Evolutionary conservation across 1,284 basidiomycete genomes (phyloP).

Genomic region (Pholiota adiposa): DNA sequence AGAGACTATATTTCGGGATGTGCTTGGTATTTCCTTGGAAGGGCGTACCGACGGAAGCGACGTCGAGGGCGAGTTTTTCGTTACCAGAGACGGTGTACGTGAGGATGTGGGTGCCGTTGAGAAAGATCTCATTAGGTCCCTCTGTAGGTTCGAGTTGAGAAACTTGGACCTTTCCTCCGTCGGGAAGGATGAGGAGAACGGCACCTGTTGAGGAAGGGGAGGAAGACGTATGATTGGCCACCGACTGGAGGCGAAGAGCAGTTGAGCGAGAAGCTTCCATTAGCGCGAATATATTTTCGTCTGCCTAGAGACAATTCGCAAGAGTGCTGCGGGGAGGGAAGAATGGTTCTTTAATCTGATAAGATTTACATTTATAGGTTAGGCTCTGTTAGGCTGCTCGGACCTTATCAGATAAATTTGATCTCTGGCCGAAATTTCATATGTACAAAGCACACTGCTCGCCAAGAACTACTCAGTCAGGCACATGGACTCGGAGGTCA

Average conservation of each 20-base stretch:
- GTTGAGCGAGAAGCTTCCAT: background rate
- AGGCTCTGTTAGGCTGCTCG: no score
- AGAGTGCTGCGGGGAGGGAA: background rate
- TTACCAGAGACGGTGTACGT: conserved; percentile 19
- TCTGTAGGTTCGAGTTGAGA: conserved; percentile 13
- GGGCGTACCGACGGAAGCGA: conserved; percentile 30
- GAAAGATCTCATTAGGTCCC: conserved; percentile 21
- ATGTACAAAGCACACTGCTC: no score
- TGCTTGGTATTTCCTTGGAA: conserved; percentile 32
- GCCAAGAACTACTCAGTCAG: no score
- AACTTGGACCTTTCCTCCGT: conserved; percentile 26
- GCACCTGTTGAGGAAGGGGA: conserved; percentile 8
- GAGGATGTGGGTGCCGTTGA: conserved; percentile 24
- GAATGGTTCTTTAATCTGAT: conserved; percentile 26
- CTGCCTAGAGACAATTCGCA: conserved; percentile 2
- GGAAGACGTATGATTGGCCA: conserved; percentile 24
- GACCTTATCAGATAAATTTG: conserved; percentile 11
- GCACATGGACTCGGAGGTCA: no score
- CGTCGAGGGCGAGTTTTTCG: conserved; percentile 25
- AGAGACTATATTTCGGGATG: conserved; percentile 31
- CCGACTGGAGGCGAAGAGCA: conserved; percentile 25
- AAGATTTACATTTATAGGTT: conserved; percentile 20
- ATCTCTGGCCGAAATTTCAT: no score
- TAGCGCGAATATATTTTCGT: background rate
- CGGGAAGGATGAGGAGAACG: conserved; percentile 29